These are phyloP conservation scores for Penium margaritaceum DNA, from an alignment of 139 green algal genomes.

Conservation along the genomic window DNA sequence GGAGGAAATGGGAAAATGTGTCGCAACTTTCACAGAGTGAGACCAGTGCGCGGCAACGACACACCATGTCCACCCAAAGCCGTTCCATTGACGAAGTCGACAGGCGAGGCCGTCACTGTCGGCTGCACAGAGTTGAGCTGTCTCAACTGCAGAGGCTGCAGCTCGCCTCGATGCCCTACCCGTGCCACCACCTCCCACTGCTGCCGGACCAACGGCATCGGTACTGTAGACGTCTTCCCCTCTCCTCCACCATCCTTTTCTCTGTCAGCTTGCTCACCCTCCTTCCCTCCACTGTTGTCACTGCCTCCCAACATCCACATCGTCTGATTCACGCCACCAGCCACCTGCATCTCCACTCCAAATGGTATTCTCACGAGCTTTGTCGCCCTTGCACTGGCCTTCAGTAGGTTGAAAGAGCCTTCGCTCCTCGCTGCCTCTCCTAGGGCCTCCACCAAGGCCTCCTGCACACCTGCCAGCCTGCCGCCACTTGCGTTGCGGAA, in stretches of 20 bases:
- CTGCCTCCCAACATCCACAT: not conserved
- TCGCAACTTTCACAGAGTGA: no score
- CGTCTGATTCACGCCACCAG: not conserved
- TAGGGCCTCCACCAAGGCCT: conserved; percentile 12
- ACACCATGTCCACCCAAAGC: no score
- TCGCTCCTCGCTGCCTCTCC: not conserved
- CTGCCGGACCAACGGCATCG: not conserved
- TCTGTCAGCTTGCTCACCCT: not conserved
- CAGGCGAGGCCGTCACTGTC: no score
- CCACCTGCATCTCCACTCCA: not conserved
- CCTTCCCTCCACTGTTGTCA: not conserved
- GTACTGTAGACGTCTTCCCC: not conserved
- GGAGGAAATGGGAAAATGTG: no score
- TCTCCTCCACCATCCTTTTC: not conserved
- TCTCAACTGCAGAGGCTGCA: no score
- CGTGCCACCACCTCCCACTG: conserved; percentile 4
- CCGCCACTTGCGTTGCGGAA: not conserved
- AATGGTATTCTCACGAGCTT: conserved; percentile 12
- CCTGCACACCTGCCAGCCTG: not conserved
- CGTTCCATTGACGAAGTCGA: no score
- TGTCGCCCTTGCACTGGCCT: conserved; percentile 3
- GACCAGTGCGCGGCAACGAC: no score
- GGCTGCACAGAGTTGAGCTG: no score
- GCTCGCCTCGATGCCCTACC: no score
- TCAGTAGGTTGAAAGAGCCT: not conserved